Evolutionary conservation across 1,284 basidiomycete genomes (phyloP), one percentile per base, ranked within the genome.

Genomic region (Boletus sp.): DNA sequence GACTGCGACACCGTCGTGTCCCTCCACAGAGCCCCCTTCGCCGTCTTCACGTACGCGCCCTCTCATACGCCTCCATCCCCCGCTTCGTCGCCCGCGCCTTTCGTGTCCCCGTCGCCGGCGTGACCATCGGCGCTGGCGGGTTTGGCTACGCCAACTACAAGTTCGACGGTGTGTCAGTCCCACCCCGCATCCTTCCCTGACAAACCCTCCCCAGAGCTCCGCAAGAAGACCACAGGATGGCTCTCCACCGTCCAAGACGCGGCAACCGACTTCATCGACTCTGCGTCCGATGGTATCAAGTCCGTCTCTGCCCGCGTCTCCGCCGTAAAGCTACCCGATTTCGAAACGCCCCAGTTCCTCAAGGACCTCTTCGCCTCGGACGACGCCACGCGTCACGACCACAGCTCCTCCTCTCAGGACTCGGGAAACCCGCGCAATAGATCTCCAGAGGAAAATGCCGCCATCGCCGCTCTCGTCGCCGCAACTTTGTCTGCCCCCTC

Each of bases 81-180:
- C 75, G 82, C 53, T 88, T 94, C 56, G 78, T 94, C 39, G 82
- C 84, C 0, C 75, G 90, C 35, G 91, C 91, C 0, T 91, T 94
- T 62, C 75, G 86, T 44, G 82, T 94, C 2, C 91, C 91, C 27
- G 76, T 91, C 53, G 91, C 90, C 26, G 89, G 87, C 12, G 86
- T 83, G 19, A 90, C 90, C 0, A 80, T 92, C 19, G 91, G 92
- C 10, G 92, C 87, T 1, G 92, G 93, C n/a, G 86, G 90, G 0
- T 72, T 94, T 48, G 89, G 88, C 6, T 95, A 94, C 68, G 92
- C 91, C 14, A 93, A 93, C 65, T 94, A 93, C 73, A 92, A 91
- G 71, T 84, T 94, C 59, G 92, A 96, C 73, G 90, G 92, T 91
- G 52, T 56, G 81, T 69, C 6, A 23, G 20, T 33, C 12, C 8